Base-by-base conservation (phyloP, 1,139 yeast genomes). In the Pichia sp. region DNA sequence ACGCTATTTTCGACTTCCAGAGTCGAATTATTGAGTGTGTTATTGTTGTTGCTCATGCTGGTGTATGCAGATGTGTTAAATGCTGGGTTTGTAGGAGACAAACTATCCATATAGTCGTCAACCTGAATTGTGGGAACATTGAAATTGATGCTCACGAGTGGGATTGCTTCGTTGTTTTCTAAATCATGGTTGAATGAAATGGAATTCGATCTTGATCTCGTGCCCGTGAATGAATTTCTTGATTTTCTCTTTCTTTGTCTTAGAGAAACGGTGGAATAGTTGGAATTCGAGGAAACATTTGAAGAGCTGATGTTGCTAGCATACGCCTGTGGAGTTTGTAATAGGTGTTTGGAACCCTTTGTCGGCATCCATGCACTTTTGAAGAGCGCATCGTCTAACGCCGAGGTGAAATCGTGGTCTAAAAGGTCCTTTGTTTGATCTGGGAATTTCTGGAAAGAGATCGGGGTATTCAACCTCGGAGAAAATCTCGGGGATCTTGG, bases 351-450 rank as follows among this genome's bases (percentile, higher is more conserved):
- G 12, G 20, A 20, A 22, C 34, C 28, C 14, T 40, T 30, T 11
- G 36, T 42, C 20, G 46, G 51, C 52, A 48, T 48, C 52, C 52
- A 48, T 18, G 44, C 43, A 22, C 48, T 44, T 18, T 34, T 36
- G 22, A 34, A 41, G 21, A 52, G 34, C 3, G 53, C 50, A 33
- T 49, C 53, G 33, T 53, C 48, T 27, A 52, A 40, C 4, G 45
- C 50, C 4, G 43, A 42, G 21, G 43, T 39, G 6, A 51, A 37
- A 36, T 51, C 54, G 4, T 51, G 38, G 14, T 38, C 40, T 19
- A 41, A 8, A 18, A 28, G 20, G 12, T 35, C 24, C 7, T 30
- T 18, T 24, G 27, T 24, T 10, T 24, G 27, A 24, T 36, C 28
- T 1, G 10, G 14, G n/a, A 10, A 12, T 17, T 39, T 30, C 18